Percentiles rank a stretch among this genome's conserved stretches.
phyloP scores from a whole-genome alignment of 129 eudicot genomes.

The Solidago caesia region DNA sequence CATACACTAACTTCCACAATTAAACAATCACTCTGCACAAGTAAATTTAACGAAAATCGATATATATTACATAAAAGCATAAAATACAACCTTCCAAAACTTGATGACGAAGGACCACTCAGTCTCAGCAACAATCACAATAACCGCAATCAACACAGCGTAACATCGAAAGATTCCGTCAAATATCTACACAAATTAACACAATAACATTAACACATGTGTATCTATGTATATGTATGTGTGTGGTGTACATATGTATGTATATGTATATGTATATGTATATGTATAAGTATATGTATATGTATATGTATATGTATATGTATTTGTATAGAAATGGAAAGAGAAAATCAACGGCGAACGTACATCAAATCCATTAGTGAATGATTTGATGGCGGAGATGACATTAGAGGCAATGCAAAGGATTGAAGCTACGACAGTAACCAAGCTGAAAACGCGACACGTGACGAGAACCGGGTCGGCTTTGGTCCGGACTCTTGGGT shows the following conservation, averaged over 20 bases:
- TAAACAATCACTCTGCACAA: neutral
- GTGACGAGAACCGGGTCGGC: slow-evolving; percentile 61
- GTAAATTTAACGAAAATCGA: neutral
- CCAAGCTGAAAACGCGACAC: slow-evolving; percentile 76
- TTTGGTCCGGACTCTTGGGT: slow-evolving; percentile 36
- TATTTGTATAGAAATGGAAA: neutral
- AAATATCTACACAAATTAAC: slow-evolving; percentile 54
- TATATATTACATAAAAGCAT: slow-evolving; percentile 1
- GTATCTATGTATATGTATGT: neutral
- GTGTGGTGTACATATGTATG: neutral
- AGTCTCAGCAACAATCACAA: slow-evolving; percentile 82
- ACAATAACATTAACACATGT: neutral
- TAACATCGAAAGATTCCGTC: slow-evolving; percentile 95
- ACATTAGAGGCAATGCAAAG: slow-evolving; percentile 84
- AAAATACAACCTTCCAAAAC: slow-evolving; percentile 66
- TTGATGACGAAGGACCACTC: slow-evolving; percentile 77
- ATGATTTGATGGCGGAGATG: slow-evolving; percentile 70
- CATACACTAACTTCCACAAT: neutral
- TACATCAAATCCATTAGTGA: slow-evolving; percentile 72
- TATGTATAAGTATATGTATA: neutral
- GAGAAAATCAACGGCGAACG: slow-evolving; percentile 33
- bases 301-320: neutral
- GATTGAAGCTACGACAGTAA: slow-evolving; percentile 64
- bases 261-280: neutral
- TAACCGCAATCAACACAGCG: slow-evolving; percentile 63